These are phyloP conservation scores for Alternaria dauci DNA, from an alignment of 2,329 filamentous ascomycete genomes.

Conservation along the genomic window DNA sequence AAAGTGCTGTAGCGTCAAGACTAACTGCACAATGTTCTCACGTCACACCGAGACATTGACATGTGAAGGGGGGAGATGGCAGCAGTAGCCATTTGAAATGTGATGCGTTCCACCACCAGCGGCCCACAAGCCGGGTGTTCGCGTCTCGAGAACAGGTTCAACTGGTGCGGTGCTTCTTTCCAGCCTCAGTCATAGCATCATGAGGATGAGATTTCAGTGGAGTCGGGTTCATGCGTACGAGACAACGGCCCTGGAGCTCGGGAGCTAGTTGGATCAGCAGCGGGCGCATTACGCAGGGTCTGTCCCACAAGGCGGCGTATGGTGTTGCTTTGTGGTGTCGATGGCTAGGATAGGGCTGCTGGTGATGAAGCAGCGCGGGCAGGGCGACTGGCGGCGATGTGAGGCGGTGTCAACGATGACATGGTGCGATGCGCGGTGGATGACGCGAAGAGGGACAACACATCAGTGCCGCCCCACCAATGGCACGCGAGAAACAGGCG, in stretches of 20 bases:
- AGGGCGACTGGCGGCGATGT: not conserved
- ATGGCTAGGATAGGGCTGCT: conserved; percentile 7
- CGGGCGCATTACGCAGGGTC: conserved; percentile 20
- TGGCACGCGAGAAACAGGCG: conserved; percentile 13
- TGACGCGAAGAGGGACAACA: conserved; percentile 38
- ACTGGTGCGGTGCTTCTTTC: conserved; percentile 4
- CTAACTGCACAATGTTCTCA: not conserved
- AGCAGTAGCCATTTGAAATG: not conserved
- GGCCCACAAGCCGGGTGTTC: not conserved
- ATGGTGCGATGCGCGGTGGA: conserved; percentile 26
- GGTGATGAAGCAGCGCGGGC: not conserved
- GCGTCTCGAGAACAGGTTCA: not conserved
- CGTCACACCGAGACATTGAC: not conserved
- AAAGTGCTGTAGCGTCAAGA: not conserved
- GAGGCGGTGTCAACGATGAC: conserved; percentile 6
- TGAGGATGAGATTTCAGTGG: conserved; percentile 13
- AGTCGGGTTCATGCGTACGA: conserved; percentile 19
- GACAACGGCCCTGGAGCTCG: conserved; percentile 17
- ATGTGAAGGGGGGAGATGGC: not conserved
- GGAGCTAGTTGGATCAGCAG: conserved; percentile 21
- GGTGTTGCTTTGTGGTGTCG: conserved; percentile 3
- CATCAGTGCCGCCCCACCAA: conserved; percentile 29
- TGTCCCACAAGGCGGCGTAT: conserved; percentile 6
- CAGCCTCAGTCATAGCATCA: not conserved
- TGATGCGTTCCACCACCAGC: not conserved